Base-by-base conservation (phyloP, 2,329 filamentous ascomycete species). In the Dactylonectria macrodidyma region DNA sequence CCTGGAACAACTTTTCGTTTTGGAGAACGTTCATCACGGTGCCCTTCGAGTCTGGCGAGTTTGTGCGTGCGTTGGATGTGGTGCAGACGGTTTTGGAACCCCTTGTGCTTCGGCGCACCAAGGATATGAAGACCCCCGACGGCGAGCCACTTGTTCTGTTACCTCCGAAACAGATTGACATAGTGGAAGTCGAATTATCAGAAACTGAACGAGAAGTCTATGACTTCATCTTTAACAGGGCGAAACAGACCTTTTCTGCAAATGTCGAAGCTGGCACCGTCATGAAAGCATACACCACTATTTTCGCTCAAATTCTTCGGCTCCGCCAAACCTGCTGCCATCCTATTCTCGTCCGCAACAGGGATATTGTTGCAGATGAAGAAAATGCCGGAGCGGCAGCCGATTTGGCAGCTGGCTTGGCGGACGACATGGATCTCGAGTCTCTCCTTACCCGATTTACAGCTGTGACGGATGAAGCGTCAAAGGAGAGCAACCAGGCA, bases 21-120 rank as follows among this genome's bases (percentile, higher is more conserved):
- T 99, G 96, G 96, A 95, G 95, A 78, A 98, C 96, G 0, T 99
- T 99, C 79, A 98, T 99, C 77, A 99, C 96, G 0, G 92, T 97
- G 1, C 96, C 96, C 0, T 99, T 99, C 71, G 96, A 99, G 80
- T 95, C 94, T 0, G 96, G 96, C 73, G 93, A 99, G 70, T 98
- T 97, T 78, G 90, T 98, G 73, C 91, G 95, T 5, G 96, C 96
- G 1, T 86, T 99, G 8, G 96, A 98, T 78, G 96, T 99, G 2
- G 96, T 99, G 2, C 96, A 99, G 79, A 99, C 95, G 0, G 95
- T 99, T 0, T 84, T 99, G 5, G 96, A 99, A 78, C 96, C 96
- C 8, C 84, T 99, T n/a, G 96, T 99, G 9, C 90, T 99, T 80
- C 90, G 96, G 51, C 89, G 96, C 68, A 99, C 96, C 0, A 99